Conservation (phyloP, 768 basidiomycete species). For the Pleurotus tuoliensis region DNA sequence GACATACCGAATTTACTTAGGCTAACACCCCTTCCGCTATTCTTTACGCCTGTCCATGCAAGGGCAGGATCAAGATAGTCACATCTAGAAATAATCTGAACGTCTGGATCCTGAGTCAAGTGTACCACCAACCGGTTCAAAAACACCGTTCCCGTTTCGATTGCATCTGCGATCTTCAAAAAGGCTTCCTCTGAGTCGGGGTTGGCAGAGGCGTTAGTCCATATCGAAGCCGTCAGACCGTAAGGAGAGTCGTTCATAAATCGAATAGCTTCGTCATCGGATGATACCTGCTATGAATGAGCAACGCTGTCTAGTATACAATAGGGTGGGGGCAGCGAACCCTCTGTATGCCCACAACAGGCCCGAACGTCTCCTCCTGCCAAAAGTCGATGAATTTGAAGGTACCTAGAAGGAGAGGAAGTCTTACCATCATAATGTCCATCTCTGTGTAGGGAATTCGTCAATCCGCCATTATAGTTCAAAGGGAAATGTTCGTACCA, state of each 20-base stretch:
- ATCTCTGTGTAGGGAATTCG: conserved; percentile 48
- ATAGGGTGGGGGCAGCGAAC: conserved; percentile 32
- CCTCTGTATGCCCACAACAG: conserved; percentile 90
- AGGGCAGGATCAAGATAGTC: conserved; percentile 92
- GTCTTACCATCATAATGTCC: conserved; percentile 79
- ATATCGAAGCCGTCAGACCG: conserved; percentile 91
- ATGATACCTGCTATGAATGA: conserved; percentile 48
- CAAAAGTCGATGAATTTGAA: conserved; percentile 1
- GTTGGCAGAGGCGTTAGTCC: conserved; percentile 72
- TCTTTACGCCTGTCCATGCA: conserved; percentile 92
- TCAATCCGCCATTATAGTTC: conserved; percentile 7
- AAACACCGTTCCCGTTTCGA: conserved; percentile 92
- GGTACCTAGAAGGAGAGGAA: neutral
- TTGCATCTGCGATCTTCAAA: conserved; percentile 56
- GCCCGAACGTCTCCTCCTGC: conserved; percentile 90
- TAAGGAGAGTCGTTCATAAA: conserved; percentile 98
- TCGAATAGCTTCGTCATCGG: conserved; percentile 82
- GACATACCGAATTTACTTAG: conserved; percentile 78
- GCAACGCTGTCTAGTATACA: neutral
- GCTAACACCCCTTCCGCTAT: conserved; percentile 89
- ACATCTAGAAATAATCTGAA: conserved; percentile 40
- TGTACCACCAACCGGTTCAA: conserved; percentile 61
- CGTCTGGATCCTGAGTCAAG: neutral
- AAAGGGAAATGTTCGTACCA: conserved; percentile 41
- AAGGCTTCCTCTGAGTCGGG: conserved; percentile 68